phyloP scores from a whole-genome alignment of 2,329 filamentous ascomycete species.

The Diaporthe velutina region DNA sequence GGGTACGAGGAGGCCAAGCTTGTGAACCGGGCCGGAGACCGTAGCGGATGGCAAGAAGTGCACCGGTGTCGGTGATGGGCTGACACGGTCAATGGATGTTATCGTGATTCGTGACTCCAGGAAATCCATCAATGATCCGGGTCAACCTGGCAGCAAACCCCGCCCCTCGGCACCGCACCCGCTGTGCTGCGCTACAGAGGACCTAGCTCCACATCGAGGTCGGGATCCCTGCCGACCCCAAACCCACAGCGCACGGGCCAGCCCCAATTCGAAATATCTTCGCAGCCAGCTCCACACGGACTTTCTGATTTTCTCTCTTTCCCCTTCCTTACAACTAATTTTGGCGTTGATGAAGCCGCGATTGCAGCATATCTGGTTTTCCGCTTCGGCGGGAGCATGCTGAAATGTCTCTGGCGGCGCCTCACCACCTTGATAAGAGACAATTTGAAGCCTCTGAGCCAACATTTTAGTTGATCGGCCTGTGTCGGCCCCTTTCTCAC shows the following conservation, averaged over 20 bases:
- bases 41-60: constrained; percentile 9
- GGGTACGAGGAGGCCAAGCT: background rate
- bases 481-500: constrained; percentile 45
- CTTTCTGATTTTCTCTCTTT: constrained; percentile 43
- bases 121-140: constrained; percentile 21
- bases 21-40: constrained; percentile 30
- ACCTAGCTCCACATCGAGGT: background rate
- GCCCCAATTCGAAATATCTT: constrained; percentile 27
- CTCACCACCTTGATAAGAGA: constrained; percentile 72
- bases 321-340: constrained; percentile 78
- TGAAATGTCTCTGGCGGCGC: constrained; percentile 73
- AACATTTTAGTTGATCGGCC: constrained; percentile 53
- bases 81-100: constrained; percentile 36
- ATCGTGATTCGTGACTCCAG: constrained; percentile 38
- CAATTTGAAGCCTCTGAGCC: constrained; percentile 77
- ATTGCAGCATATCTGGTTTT: constrained; percentile 67
- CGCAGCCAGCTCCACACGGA: constrained; percentile 8
- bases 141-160: constrained; percentile 10
- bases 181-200: constrained; percentile 22
- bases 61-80: constrained; percentile 39
- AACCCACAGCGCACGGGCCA: constrained; percentile 35
- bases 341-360: constrained; percentile 82
- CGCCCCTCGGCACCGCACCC: constrained; percentile 31
- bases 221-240: background rate
- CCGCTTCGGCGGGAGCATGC: constrained; percentile 68